These are phyloP conservation scores for Crithidia brevicula DNA, from an alignment of 208 protist genomes.

Conservation along the genomic window DNA sequence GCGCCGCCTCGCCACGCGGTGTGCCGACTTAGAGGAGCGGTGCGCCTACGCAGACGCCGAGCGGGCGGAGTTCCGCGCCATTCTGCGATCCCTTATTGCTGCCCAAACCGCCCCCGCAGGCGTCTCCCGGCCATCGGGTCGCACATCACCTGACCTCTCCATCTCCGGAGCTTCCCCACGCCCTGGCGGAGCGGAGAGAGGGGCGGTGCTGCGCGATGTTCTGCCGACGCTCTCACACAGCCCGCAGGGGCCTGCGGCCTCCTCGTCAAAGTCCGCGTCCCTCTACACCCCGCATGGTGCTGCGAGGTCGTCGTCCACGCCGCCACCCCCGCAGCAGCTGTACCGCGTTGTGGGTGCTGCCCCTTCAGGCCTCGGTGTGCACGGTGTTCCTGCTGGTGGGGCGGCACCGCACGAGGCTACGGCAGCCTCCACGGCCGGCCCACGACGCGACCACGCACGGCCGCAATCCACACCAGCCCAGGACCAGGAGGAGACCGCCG, in stretches of 20 bases:
- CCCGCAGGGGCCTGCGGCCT: not conserved
- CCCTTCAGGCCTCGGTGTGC: conserved; percentile 10
- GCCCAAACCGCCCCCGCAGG: conserved; percentile 7
- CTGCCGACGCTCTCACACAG: conserved; percentile 1
- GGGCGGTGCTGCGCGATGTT: conserved; percentile 19
- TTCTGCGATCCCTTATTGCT: conserved; percentile 51
- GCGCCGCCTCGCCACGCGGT: conserved; percentile 47
- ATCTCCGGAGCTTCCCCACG: not conserved
- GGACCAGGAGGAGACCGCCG: not conserved
- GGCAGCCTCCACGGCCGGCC: not conserved
- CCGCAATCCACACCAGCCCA: not conserved
- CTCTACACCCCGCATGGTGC: not conserved
- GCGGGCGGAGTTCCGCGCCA: conserved; percentile 65
- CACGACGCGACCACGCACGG: not conserved
- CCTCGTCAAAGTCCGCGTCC: not conserved
- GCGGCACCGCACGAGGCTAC: not conserved
- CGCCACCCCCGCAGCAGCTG: conserved; percentile 9
- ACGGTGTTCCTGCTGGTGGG: conserved; percentile 4
- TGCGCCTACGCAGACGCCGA: conserved; percentile 80
- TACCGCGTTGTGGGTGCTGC: conserved; percentile 17
- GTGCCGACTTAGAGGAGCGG: conserved; percentile 75
- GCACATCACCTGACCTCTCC: not conserved
- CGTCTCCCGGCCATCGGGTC: not conserved
- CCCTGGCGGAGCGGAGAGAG: not conserved
- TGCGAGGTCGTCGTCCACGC: not conserved